Evolutionary conservation across 176 grass and related monocot species (phyloP).

Genomic region (Aechmea fasciata): DNA sequence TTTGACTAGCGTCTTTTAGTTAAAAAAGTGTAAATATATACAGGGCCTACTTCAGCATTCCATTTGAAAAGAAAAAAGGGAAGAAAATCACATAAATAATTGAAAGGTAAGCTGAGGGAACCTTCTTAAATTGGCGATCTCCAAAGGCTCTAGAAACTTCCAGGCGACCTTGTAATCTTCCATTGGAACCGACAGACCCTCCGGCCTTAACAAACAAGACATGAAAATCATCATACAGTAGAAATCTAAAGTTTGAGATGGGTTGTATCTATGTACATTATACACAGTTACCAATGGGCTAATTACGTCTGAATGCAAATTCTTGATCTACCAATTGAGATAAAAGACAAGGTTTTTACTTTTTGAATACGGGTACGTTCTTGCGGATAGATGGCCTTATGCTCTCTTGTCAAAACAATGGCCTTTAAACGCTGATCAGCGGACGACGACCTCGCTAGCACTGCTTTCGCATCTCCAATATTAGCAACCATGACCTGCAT

Average conservation of each 20-base stretch:
- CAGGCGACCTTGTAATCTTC: slow-evolving; percentile 83
- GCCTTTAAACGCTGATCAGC: slow-evolving; percentile 43
- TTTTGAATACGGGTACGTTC: slow-evolving; percentile 76
- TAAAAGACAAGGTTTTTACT: slow-evolving; percentile 18
- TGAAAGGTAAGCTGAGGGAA: slow-evolving; percentile 20
- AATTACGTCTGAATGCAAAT: not conserved
- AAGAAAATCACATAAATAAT: not conserved
- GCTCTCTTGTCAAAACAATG: slow-evolving; percentile 96
- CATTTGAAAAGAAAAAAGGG: no score
- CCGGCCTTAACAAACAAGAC: slow-evolving; percentile 46
- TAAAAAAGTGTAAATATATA: no score
- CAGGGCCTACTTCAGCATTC: no score
- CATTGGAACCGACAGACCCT: slow-evolving; percentile 77
- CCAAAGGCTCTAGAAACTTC: slow-evolving; percentile 96
- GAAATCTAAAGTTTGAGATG: not conserved
- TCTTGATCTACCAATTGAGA: not conserved
- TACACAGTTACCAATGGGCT: not conserved
- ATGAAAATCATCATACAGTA: slow-evolving; percentile 5
- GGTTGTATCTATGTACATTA: not conserved
- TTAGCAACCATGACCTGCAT: slow-evolving; percentile 77
- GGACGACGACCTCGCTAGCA: slow-evolving; percentile 56
- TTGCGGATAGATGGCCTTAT: slow-evolving; percentile 96
- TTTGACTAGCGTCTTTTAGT: no score
- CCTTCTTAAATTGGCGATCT: slow-evolving; percentile 93
- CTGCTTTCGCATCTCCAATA: slow-evolving; percentile 90